Conservation (phyloP, 495 filamentous ascomycete genomes). For the Cairneyella variabilis region DNA sequence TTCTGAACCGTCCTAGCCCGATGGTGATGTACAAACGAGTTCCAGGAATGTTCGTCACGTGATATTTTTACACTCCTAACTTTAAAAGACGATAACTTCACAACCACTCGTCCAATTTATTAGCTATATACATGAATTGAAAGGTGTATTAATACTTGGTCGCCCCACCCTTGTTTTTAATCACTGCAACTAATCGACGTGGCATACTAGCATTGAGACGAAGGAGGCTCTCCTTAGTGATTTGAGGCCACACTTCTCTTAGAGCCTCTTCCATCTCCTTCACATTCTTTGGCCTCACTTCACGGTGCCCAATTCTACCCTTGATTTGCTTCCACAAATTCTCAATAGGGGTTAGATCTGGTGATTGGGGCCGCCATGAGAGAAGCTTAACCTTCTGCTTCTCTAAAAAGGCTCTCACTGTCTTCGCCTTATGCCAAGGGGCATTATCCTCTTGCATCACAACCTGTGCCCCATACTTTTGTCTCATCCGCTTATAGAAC, state of each 20-base stretch:
- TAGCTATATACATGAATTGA: not conserved
- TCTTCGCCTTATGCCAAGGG: constrained; percentile 9
- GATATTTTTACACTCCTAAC: no score
- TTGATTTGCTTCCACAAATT: constrained; percentile 14
- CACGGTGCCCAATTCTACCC: not conserved
- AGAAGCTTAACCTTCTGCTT: not conserved
- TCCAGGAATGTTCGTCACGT: no score
- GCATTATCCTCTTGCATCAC: constrained; percentile 14
- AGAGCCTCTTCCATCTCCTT: not conserved
- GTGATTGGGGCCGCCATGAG: constrained; percentile 9
- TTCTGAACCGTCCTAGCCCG: no score
- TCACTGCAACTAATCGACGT: not conserved
- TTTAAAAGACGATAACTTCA: not conserved
- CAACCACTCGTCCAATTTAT: not conserved
- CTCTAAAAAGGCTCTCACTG: not conserved
- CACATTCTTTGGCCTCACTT: not conserved
- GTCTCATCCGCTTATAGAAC: constrained; percentile 8
- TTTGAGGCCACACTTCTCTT: constrained; percentile 5
- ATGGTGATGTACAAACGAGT: no score
- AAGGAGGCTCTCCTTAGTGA: not conserved
- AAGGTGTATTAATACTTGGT: constrained; percentile 12
- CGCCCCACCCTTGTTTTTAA: constrained; percentile 2
- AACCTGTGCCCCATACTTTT: constrained; percentile 1
- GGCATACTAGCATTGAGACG: constrained; percentile 2
- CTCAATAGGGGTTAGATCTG: constrained; percentile 16